A percentile compares a stretch with the other conserved stretches of the same genome.
Conservation (phyloP, 306 rosid species). For the Acacia crassicarpa region DNA sequence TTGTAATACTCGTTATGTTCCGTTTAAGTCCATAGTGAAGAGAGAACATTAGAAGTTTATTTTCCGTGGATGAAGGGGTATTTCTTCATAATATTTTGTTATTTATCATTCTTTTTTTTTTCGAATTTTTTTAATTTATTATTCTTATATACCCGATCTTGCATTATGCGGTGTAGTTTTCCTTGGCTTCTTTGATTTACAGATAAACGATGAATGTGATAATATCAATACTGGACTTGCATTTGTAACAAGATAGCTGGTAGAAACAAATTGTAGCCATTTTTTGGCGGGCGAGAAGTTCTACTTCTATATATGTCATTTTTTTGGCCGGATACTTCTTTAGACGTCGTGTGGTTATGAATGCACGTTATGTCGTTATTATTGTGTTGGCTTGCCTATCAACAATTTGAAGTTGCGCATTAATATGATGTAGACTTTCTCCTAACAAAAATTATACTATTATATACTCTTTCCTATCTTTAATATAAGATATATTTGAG, state of each 20-base stretch:
- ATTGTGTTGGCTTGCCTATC: neutral
- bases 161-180: neutral
- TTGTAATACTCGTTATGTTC: constrained; percentile 17
- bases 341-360: neutral
- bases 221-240: neutral
- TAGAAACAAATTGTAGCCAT: neutral
- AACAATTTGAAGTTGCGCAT: neutral
- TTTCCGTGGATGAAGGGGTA: neutral
- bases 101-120: neutral
- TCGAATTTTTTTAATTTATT: neutral
- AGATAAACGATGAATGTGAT: neutral
- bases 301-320: neutral
- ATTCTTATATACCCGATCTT: neutral
- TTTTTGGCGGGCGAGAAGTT: neutral
- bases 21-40: constrained; percentile 25
- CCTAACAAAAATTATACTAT: no score
- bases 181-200: neutral
- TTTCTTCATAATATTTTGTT: neutral
- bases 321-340: neutral
- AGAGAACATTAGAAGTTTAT: constrained; percentile 17
- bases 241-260: neutral
- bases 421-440: neutral
- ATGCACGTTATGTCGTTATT: no score
- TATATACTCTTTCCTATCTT: no score
- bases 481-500: no score